Percentiles rank a stretch among this genome's conserved stretches.
Evolutionary conservation across 1,139 yeast genomes (phyloP).

Genomic region (Yamadazyma buinensis): DNA sequence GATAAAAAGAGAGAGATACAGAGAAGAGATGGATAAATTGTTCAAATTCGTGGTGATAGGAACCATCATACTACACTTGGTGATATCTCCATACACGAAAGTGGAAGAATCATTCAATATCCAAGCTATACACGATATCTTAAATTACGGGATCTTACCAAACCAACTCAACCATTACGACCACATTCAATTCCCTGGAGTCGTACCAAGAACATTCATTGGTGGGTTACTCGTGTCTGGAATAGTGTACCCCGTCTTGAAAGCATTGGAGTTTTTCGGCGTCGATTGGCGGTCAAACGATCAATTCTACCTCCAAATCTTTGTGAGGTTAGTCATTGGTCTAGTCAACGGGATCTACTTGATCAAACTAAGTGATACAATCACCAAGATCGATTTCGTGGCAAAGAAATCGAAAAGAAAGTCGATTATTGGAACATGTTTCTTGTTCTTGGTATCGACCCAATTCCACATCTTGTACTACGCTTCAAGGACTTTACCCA

Average conservation of each 20-base stretch:
- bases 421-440: conserved; percentile 51
- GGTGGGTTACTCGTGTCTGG: conserved; percentile 63
- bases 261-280: conserved; percentile 26
- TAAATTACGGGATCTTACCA: conserved; percentile 54
- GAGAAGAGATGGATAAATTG: too few relatives aligned
- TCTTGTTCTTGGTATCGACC: conserved; percentile 49
- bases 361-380: conserved; percentile 22
- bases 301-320: conserved; percentile 45
- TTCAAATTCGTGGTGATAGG: neutral
- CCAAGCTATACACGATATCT: conserved; percentile 84
- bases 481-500: conserved; percentile 79
- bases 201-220: conserved; percentile 79
- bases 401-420: conserved; percentile 14
- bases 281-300: too few relatives aligned
- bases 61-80: conserved; percentile 31
- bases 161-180: conserved; percentile 50
- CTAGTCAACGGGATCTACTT: conserved; percentile 38
- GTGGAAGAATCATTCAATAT: conserved; percentile 93
- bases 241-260: conserved; percentile 22
- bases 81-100: conserved; percentile 75
- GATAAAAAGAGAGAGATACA: too few relatives aligned
- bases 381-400: conserved; percentile 23
- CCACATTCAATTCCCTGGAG: conserved; percentile 80
- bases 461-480: conserved; percentile 83
- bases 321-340: conserved; percentile 54